phyloP scores from a whole-genome alignment of 306 rosid genomes.

The Glycyrrhiza uralensis region DNA sequence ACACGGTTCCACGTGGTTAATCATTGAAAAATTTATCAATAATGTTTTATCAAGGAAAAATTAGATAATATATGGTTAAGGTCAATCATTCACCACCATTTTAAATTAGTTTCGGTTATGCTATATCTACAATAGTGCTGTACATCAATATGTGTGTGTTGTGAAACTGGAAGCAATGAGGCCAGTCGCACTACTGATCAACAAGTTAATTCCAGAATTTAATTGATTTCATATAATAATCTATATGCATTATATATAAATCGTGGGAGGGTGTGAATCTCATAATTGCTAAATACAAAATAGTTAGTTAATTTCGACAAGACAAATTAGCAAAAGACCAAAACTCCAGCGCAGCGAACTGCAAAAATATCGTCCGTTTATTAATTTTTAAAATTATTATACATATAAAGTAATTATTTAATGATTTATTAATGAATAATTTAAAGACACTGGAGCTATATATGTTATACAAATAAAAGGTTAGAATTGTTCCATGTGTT shows the following conservation, averaged over 20 bases:
- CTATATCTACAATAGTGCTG: not conserved
- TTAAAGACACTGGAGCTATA: not conserved
- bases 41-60: not conserved
- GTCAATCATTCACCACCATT: not conserved
- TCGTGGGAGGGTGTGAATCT: slow-evolving; percentile 7
- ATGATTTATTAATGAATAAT: not conserved
- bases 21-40: not conserved
- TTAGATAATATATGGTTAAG: not conserved
- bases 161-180: not conserved
- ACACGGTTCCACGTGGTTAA: not conserved
- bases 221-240: not conserved
- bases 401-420: too few species aligned
- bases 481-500: not conserved
- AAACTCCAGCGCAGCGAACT: slow-evolving; percentile 21
- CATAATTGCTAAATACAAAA: slow-evolving; percentile 23
- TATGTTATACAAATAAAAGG: not conserved
- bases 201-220: slow-evolving; percentile 4
- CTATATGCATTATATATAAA: not conserved
- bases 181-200: slow-evolving; percentile 8
- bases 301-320: slow-evolving; percentile 9
- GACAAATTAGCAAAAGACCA: slow-evolving; percentile 18
- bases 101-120: not conserved
- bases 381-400: not conserved
- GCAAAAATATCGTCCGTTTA: not conserved
- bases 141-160: not conserved